Evolutionary conservation across 139 green algal species (phyloP), one percentile per base, ranked within the genome.

Genomic region (Chlorella sp.): DNA sequence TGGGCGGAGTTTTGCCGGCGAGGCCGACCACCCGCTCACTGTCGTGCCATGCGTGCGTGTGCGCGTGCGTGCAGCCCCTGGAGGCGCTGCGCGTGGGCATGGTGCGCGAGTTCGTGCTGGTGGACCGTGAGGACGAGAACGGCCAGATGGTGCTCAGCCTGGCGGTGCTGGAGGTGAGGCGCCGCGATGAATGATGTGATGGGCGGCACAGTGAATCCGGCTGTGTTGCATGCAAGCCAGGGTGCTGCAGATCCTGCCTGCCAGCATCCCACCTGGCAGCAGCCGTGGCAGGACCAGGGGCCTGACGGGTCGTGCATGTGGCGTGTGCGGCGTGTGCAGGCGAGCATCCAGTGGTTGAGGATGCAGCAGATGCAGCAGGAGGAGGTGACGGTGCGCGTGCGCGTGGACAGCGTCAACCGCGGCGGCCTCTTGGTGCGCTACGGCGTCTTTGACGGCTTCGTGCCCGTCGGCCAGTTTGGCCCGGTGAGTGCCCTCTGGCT

Each of bases 21-120:
- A n/a, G n/a, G n/a, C n/a, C n/a, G n/a, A n/a, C n/a, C n/a, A n/a
- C n/a, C n/a, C n/a, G n/a, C n/a, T n/a, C n/a, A n/a, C n/a, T n/a
- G n/a, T n/a, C n/a, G 14, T 62, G 51, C 51, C 51, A 62, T 55
- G 42, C 42, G 17, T 55, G 42, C 42, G 55, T 71, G 64, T 71
- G 35, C 33, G 3, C 62, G 66, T 27, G 4, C 2, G 29, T 70
- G 36, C 84, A 93, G 86, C 71, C 85, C 23, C 79, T 83, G 67
- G 82, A 92, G 69, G 89, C 91, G 33, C 77, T 97, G 35, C 71
- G 75, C 35, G 74, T 82, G 20, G 89, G 87, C 70, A 83, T 88
- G 71, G 59, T 82, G 65, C 88, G 90, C 72, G 93, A 97, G 82
- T 98, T 98, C 73, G 63, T 91, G 27, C 83, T 98, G 0, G 77